phyloP scores from a whole-genome alignment of 805 yeast species.

The Brettanomyces naardenensis region DNA sequence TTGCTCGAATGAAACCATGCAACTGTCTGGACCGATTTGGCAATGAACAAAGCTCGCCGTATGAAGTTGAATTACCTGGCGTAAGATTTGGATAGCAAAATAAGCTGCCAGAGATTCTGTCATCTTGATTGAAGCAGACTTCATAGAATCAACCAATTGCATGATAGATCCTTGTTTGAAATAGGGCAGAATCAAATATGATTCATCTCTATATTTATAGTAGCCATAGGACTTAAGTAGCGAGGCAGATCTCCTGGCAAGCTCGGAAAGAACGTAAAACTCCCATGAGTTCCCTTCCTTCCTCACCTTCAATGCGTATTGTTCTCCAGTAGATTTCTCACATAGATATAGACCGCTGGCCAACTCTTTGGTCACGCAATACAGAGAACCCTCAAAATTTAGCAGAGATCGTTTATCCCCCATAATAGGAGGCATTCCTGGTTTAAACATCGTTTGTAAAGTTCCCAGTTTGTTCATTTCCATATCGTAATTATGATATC shows the following conservation, averaged over 20 bases:
- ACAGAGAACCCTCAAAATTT: conserved; percentile 35
- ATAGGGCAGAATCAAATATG: conserved; percentile 59
- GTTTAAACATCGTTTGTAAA: conserved; percentile 14
- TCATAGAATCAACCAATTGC: conserved; percentile 51
- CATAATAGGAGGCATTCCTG: conserved; percentile 16
- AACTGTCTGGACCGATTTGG: conserved; percentile 78
- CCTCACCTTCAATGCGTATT: conserved; percentile 67
- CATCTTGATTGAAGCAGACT: neutral
- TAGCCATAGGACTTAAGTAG: conserved; percentile 41
- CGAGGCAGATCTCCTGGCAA: conserved; percentile 32
- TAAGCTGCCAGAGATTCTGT: conserved; percentile 62
- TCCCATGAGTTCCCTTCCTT: conserved; percentile 74
- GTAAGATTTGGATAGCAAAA: conserved; percentile 56
- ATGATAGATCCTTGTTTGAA: conserved; percentile 64
- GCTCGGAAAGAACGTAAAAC: conserved; percentile 57
- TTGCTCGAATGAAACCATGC: conserved; percentile 55
- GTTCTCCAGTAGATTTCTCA: conserved; percentile 46
- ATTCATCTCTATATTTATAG: conserved; percentile 56
- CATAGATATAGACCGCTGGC: conserved; percentile 77
- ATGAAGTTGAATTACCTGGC: conserved; percentile 56
- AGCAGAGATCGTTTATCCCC: conserved; percentile 33
- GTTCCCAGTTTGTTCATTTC: conserved; percentile 8
- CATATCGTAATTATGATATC: conserved; percentile 11
- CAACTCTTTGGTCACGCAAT: conserved; percentile 44
- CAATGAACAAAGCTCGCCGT: conserved; percentile 67